Evolutionary conservation across 306 rosid species (phyloP), one percentile per base, ranked within the genome.

Genomic region (Quercus parvula): DNA sequence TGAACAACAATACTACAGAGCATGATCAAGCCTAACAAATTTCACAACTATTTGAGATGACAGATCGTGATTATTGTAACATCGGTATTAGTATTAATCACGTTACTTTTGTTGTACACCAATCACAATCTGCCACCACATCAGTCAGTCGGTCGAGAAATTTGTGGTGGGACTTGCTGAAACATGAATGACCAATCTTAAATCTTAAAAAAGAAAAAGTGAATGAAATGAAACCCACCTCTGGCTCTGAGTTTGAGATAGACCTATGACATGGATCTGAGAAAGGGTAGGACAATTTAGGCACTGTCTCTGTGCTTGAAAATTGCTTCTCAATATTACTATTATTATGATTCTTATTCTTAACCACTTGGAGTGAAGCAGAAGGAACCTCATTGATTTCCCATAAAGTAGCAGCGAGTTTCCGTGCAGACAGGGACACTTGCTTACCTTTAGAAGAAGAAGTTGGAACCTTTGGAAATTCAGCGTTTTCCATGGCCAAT

Each of bases 331-430:
- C 63, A 49, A 10, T 3, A 49, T 49, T 49, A 49, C 17, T 49
- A 49, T 49, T 49, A 49, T 3, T 49, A 49, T 13, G 14, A 49
- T 49, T 49, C 4, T 67, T 49, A 67, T 35, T 22, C 71, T 83
- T 61, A 56, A 74, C 52, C 9, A 77, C 77, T 75, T 76, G 85
- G 68, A 84, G 84, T 6, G 86, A 77, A 68, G 86, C 78, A 4
- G 86, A 77, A 68, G 86, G 79, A 25, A 77, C 73, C 76, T 86
- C 91, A 80, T 91, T 86, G 73, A 90, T 87, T 77, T 88, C 98
- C 98, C 98, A 94, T 19, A 91, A 77, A 6, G 96, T 86, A 56
- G 97, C 96, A 35, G 96, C 97, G 0, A 92, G 89, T 81, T 92
- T 94, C 49, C 97, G 80, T 0, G 96, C 97, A 0, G 98, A 94